Percentiles rank a stretch among this genome's conserved stretches.
Evolutionary conservation across 1,284 basidiomycete species (phyloP).

Genomic region (Heterobasidion annosum): DNA sequence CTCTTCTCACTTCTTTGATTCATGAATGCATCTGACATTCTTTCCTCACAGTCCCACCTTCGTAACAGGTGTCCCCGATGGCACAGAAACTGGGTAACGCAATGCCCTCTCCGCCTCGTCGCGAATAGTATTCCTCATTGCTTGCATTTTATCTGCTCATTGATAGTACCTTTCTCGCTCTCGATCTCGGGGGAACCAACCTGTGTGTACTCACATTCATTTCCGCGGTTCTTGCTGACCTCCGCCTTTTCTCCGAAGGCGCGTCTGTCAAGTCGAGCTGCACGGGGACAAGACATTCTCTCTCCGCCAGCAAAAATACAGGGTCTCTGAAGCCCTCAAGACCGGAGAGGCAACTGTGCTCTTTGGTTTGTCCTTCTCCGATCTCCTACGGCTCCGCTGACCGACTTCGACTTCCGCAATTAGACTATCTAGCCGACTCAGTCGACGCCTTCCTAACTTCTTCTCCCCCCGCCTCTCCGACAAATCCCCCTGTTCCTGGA

Average conservation of each 20-base stretch:
- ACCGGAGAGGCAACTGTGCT: conserved; percentile 77
- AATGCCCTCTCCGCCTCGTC: neutral
- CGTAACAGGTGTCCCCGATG: conserved; percentile 85
- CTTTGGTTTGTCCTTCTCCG: conserved; percentile 53
- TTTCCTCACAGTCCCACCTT: conserved; percentile 63
- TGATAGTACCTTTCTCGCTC: conserved; percentile 80
- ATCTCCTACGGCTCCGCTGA: neutral
- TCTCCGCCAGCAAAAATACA: conserved; percentile 90
- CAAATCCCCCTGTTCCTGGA: conserved; percentile 14
- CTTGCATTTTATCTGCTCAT: conserved; percentile 1
- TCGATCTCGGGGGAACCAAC: conserved; percentile 94
- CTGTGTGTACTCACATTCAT: conserved; percentile 45
- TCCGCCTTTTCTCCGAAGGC: conserved; percentile 35
- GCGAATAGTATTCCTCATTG: neutral
- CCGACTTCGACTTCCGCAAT: neutral
- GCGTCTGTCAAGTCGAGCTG: conserved; percentile 90
- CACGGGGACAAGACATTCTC: conserved; percentile 83
- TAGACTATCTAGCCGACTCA: conserved; percentile 94
- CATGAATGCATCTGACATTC: conserved; percentile 4
- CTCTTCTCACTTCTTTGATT: neutral
- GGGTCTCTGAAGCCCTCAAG: conserved; percentile 84
- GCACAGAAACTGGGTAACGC: conserved; percentile 82
- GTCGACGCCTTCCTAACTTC: conserved; percentile 92
- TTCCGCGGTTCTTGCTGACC: neutral
- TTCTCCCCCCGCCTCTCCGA: conserved; percentile 25